Evolutionary conservation across 257 asterid species (phyloP).

Genomic region (Salvia hispanica): DNA sequence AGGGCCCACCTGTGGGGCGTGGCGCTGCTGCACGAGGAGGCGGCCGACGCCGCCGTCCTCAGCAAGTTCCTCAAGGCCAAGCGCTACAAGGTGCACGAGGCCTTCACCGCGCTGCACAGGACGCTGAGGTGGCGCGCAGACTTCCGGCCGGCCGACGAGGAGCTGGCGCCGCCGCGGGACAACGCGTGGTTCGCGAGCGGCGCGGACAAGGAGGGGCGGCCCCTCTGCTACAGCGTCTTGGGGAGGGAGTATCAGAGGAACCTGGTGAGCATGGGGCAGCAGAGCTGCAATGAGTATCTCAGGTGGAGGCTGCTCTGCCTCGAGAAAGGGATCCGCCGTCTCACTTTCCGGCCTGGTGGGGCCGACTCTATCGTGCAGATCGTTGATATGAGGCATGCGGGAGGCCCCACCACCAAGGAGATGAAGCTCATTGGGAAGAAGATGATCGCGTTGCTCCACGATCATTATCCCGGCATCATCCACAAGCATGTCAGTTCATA

Average conservation of each 20-base stretch:
- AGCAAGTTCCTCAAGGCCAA: constrained; percentile 66
- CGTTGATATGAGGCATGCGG: constrained; percentile 56
- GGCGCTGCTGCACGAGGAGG: too few species aligned
- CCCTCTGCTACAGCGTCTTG: constrained; percentile 56
- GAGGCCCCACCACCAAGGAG: constrained; percentile 50
- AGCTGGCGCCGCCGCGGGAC: constrained; percentile 33
- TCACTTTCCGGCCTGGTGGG: constrained; percentile 65
- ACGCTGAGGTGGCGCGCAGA: constrained; percentile 69
- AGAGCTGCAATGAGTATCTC: constrained; percentile 42
- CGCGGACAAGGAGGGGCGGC: constrained; percentile 60
- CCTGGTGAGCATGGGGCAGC: constrained; percentile 33
- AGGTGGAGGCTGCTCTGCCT: constrained; percentile 70
- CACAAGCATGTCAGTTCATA: constrained; percentile 57
- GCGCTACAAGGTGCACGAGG: constrained; percentile 57
- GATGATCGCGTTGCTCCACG: constrained; percentile 49
- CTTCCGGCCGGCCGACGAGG: constrained; percentile 36
- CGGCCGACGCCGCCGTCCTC: constrained; percentile 51
- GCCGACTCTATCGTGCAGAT: constrained; percentile 59
- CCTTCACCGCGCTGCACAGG: constrained; percentile 51
- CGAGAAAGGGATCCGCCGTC: constrained; percentile 58
- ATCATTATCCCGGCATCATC: constrained; percentile 72
- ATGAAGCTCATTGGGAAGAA: constrained; percentile 52
- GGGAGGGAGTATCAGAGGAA: constrained; percentile 46
- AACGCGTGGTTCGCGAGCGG: constrained; percentile 56
- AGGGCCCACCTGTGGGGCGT: constrained; percentile 69